Conservation (phyloP, 1,139 yeast species). For the Hyphopichia pseudoburtonii region DNA sequence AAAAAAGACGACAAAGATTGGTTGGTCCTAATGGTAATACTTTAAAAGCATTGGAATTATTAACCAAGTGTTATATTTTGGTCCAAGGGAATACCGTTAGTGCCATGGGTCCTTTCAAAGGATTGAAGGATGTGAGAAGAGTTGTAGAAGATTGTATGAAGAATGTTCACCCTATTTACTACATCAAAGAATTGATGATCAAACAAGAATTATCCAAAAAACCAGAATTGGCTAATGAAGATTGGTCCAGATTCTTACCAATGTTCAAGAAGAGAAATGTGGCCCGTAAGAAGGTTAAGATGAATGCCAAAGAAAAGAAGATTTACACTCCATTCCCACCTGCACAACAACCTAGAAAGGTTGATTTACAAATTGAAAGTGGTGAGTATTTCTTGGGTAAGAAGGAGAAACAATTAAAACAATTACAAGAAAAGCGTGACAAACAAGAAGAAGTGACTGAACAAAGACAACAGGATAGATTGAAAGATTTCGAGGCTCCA, state of each 20-base stretch:
- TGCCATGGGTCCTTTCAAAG: constrained; percentile 95
- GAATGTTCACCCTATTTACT: constrained; percentile 94
- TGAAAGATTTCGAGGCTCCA: constrained; percentile 83
- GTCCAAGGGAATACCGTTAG: constrained; percentile 98
- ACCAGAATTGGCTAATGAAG: constrained; percentile 93
- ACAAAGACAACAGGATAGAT: constrained; percentile 66
- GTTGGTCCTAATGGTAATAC: constrained; percentile 98
- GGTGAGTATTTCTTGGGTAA: constrained; percentile 97
- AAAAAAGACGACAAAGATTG: constrained; percentile 91
- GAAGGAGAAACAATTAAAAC: constrained; percentile 72
- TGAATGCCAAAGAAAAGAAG: constrained; percentile 65
- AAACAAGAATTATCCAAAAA: constrained; percentile 91
- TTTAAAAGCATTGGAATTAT: constrained; percentile 86
- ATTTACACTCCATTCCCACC: constrained; percentile 99
- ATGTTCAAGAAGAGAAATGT: constrained; percentile 96
- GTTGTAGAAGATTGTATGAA: constrained; percentile 98
- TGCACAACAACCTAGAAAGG: constrained; percentile 92
- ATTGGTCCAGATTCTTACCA: constrained; percentile 96
- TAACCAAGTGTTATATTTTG: constrained; percentile 89
- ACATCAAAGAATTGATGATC: constrained; percentile 95
- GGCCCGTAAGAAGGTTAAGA: constrained; percentile 85
- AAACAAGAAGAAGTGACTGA: constrained; percentile 72
- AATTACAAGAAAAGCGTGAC: constrained; percentile 74
- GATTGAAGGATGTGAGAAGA: constrained; percentile 87
- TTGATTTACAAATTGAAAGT: constrained; percentile 95